Evolutionary conservation across 2,329 filamentous ascomycete genomes (phyloP).

Genomic region (Cylindrodendrum hubeiense): DNA sequence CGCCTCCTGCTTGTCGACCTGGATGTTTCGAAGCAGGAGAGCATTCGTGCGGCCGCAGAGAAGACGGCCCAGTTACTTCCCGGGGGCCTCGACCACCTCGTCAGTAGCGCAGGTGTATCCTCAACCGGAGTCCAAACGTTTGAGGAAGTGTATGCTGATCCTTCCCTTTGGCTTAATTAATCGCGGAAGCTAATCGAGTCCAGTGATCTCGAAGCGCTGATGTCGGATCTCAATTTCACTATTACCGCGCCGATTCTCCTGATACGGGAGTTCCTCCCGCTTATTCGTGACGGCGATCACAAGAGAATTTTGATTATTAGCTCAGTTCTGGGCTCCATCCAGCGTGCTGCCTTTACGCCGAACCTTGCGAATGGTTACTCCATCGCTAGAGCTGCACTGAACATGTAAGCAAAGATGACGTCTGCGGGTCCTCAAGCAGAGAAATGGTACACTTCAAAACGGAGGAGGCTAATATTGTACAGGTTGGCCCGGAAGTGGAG

Average conservation of each 20-base stretch:
- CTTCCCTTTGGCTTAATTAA: neutral
- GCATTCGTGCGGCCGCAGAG: slow-evolving; percentile 29
- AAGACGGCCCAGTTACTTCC: slow-evolving; percentile 29
- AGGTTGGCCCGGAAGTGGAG: slow-evolving; percentile 40
- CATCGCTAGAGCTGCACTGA: slow-evolving; percentile 16
- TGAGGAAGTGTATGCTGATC: slow-evolving; percentile 33
- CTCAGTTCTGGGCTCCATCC: slow-evolving; percentile 37
- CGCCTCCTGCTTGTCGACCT: slow-evolving; percentile 16
- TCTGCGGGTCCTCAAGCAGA: no score
- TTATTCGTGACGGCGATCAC: slow-evolving; percentile 28
- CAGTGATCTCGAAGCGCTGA: slow-evolving; percentile 13
- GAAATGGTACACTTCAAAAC: neutral
- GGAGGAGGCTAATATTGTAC: neutral
- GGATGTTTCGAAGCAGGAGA: slow-evolving; percentile 16
- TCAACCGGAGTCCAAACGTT: slow-evolving; percentile 21
- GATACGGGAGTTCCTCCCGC: slow-evolving; percentile 35
- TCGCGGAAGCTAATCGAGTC: neutral
- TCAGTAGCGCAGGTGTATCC: slow-evolving; percentile 38
- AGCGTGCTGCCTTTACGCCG: slow-evolving; percentile 22
- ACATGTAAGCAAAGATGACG: slow-evolving; percentile 16
- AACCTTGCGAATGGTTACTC: slow-evolving; percentile 30
- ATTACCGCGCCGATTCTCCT: slow-evolving; percentile 8
- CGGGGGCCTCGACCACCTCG: slow-evolving; percentile 35
- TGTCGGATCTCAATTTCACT: slow-evolving; percentile 11
- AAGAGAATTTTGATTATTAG: slow-evolving; percentile 35